Percentiles rank a stretch among this genome's conserved stretches.
These are phyloP conservation scores for Lachnellula suecica DNA, from an alignment of 2,329 filamentous ascomycete species.

Conservation along the genomic window DNA sequence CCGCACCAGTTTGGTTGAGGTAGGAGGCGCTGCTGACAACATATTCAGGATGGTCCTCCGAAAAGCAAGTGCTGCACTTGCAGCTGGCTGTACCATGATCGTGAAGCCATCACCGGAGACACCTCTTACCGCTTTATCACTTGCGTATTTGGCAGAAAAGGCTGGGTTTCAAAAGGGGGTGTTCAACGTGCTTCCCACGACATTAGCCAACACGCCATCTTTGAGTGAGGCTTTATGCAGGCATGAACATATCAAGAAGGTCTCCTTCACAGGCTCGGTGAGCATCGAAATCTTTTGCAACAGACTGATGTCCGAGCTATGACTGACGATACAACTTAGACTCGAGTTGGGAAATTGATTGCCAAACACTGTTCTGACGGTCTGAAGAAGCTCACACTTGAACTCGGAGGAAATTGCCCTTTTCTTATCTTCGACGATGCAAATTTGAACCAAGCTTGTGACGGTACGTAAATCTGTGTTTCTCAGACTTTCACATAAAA, in stretches of 20 bases:
- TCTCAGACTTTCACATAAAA: not conserved
- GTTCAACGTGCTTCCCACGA: constrained; percentile 60
- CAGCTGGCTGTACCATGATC: constrained; percentile 74
- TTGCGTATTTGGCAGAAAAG: constrained; percentile 52
- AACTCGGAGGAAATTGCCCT: constrained; percentile 64
- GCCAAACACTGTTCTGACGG: constrained; percentile 58
- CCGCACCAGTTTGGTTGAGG: not conserved
- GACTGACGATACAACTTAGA: no score
- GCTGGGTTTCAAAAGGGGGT: constrained; percentile 60
- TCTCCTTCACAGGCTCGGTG: constrained; percentile 57
- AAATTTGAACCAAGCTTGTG: constrained; percentile 55
- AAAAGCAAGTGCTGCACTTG: constrained; percentile 66
- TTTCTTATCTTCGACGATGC: constrained; percentile 66
- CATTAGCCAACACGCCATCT: constrained; percentile 53
- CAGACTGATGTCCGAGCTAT: no score
- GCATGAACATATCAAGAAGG: constrained; percentile 60
- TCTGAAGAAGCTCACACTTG: constrained; percentile 63
- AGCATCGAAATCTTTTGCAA: no score
- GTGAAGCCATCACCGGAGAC: constrained; percentile 71
- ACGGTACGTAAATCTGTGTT: constrained; percentile 35
- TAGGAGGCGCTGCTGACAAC: no score
- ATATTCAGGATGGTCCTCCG: constrained; percentile 57
- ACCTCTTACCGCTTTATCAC: constrained; percentile 52
- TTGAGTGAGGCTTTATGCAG: constrained; percentile 54
- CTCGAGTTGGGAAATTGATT: constrained; percentile 61